Conservation (phyloP, 768 basidiomycete species). For the Serpula lacrymans region DNA sequence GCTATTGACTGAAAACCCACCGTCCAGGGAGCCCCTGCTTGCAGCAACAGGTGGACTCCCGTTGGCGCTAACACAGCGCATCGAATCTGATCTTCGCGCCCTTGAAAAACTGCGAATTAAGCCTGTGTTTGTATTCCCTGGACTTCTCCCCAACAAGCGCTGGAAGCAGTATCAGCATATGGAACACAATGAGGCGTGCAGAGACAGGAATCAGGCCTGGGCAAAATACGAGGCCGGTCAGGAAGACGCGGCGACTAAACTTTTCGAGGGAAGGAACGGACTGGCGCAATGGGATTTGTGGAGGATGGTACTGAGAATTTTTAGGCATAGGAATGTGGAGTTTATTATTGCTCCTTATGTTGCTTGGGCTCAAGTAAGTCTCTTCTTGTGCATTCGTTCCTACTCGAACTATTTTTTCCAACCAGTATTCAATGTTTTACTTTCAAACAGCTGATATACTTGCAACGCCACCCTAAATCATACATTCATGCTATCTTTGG, state of each 20-base stretch:
- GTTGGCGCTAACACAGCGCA: conserved; percentile 78
- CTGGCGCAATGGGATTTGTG: conserved; percentile 90
- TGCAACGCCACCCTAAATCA: conserved; percentile 87
- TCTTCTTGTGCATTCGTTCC: conserved; percentile 3
- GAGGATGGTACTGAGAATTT: conserved; percentile 87
- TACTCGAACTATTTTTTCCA: conserved; percentile 2
- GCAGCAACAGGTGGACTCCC: conserved; percentile 96
- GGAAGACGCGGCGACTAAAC: conserved; percentile 82
- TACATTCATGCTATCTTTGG: conserved; percentile 96
- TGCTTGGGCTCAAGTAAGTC: conserved; percentile 90
- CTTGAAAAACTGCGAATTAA: conserved; percentile 93
- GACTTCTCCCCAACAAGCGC: conserved; percentile 74
- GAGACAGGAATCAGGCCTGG: conserved; percentile 86
- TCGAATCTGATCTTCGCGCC: conserved; percentile 87
- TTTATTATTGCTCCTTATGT: conserved; percentile 95
- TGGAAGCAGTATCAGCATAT: conserved; percentile 54
- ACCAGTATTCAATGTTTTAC: too few species aligned
- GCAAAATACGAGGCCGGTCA: conserved; percentile 87
- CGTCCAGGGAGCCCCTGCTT: conserved; percentile 84
- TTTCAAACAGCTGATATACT: conserved; percentile 76
- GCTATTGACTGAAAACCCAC: conserved; percentile 68
- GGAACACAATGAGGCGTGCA: conserved; percentile 64
- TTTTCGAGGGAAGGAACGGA: conserved; percentile 74
- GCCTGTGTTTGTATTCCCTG: conserved; percentile 97
- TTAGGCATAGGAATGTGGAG: conserved; percentile 93